Conservation (phyloP, 202 grass and related monocot genomes). For the Bolboschoenoplectus hybrid region DNA sequence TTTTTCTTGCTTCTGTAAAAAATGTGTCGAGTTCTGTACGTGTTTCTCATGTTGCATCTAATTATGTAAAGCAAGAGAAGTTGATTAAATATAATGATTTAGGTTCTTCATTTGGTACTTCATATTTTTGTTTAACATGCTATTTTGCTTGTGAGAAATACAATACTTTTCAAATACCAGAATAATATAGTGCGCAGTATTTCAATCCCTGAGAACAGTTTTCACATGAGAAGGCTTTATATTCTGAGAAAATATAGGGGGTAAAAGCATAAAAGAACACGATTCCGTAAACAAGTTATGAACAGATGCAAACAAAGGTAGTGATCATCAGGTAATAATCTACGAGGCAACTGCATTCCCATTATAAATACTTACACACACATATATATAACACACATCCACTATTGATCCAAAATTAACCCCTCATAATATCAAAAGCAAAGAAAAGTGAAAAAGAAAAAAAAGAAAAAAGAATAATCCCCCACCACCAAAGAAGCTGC, state of each 20-base stretch:
- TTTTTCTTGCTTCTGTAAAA: background rate
- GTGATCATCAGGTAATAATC: constrained; percentile 25
- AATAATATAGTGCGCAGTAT: background rate
- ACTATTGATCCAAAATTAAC: constrained; percentile 36
- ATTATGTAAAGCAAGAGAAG: no score
- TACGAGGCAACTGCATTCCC: constrained; percentile 31
- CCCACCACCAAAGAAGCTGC: constrained; percentile 26
- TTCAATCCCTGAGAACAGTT: background rate
- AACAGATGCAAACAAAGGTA: constrained; percentile 14
- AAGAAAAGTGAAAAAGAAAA: constrained; percentile 19
- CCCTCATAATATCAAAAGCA: background rate
- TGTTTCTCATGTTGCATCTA: background rate
- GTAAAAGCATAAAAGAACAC: background rate
- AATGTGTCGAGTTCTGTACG: background rate
- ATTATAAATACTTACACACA: constrained; percentile 44
- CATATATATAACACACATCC: constrained; percentile 50
- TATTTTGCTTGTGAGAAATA: no score
- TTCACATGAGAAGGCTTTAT: background rate
- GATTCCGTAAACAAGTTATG: background rate
- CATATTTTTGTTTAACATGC: no score
- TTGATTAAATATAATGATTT: background rate
- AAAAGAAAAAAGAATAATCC: constrained; percentile 35
- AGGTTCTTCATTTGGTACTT: background rate
- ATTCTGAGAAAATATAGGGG: background rate
- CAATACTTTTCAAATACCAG: no score